A percentile compares a stretch with the other conserved stretches of the same genome.
phyloP scores from a whole-genome alignment of 495 filamentous ascomycete genomes.

The Penicillium soppii region DNA sequence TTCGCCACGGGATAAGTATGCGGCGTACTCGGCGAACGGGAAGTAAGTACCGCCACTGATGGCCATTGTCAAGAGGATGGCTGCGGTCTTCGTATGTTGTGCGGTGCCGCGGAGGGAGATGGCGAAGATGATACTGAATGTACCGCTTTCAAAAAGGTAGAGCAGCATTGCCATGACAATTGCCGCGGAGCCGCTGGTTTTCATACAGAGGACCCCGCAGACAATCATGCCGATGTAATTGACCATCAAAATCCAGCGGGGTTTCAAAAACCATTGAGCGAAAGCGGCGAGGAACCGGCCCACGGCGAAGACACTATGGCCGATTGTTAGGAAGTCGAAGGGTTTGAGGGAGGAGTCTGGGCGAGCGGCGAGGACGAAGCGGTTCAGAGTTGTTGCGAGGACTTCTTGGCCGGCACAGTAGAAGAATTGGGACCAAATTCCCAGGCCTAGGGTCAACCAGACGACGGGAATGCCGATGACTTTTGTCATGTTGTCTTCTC shows the following conservation, averaged over 20 bases:
- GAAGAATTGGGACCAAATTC: slow-evolving; percentile 59
- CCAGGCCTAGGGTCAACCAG: slow-evolving; percentile 56
- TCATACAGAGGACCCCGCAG: slow-evolving; percentile 55
- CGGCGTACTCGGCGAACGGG: slow-evolving; percentile 53
- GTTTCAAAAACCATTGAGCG: slow-evolving; percentile 55
- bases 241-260: slow-evolving; percentile 59
- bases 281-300: slow-evolving; percentile 63
- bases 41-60: slow-evolving; percentile 57
- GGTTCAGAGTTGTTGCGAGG: slow-evolving; percentile 44
- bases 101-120: slow-evolving; percentile 61
- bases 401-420: slow-evolving; percentile 69
- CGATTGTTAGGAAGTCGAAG: slow-evolving; percentile 52
- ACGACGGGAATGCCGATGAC: slow-evolving; percentile 49
- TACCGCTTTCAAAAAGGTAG: slow-evolving; percentile 60
- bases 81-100: slow-evolving; percentile 58
- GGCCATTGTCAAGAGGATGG: slow-evolving; percentile 52
- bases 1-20: slow-evolving; percentile 35
- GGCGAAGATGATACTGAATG: slow-evolving; percentile 64
- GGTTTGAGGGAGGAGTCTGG: slow-evolving; percentile 29
- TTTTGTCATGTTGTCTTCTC: slow-evolving; percentile 49
- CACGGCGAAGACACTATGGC: slow-evolving; percentile 59
- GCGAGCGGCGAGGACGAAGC: slow-evolving; percentile 37
- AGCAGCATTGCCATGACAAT: slow-evolving; percentile 53
- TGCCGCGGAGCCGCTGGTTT: slow-evolving; percentile 43
- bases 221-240: slow-evolving; percentile 56